Percentiles rank a stretch among this genome's conserved stretches.
Conservation (phyloP, 345 rosid species). For the Eucalyptus decipiens region DNA sequence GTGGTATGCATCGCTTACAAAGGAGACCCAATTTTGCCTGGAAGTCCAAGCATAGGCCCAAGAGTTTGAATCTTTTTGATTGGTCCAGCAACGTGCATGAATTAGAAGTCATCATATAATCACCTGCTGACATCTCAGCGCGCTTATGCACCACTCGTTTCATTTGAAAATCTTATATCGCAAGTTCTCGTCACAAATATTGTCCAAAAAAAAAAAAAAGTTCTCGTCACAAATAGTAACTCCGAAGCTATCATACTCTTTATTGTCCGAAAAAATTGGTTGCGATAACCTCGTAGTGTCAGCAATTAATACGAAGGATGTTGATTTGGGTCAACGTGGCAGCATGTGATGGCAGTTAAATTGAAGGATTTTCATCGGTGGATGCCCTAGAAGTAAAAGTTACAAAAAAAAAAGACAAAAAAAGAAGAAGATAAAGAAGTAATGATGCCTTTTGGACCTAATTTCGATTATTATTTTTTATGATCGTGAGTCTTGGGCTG, state of each 20-base stretch:
- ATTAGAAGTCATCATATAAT: not conserved
- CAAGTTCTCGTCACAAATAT: too few relatives aligned
- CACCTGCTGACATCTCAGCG: not conserved
- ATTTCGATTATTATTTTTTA: not conserved
- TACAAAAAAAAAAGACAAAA: accelerated
- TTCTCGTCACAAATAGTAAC: too few relatives aligned
- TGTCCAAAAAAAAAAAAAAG: too few relatives aligned
- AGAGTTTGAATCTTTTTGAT: not conserved
- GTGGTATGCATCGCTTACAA: not conserved
- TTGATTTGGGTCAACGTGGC: too few relatives aligned
- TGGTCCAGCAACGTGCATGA: not conserved
- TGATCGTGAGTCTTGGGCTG: not conserved
- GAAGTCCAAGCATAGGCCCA: not conserved
- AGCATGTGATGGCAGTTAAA: too few relatives aligned
- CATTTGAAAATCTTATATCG: not conserved
- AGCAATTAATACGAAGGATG: too few relatives aligned
- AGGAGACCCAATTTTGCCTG: not conserved
- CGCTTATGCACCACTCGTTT: not conserved
- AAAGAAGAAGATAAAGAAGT: not conserved
- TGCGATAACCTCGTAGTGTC: not conserved
- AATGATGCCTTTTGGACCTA: not conserved
- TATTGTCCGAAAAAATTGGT: not conserved
- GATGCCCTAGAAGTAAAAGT: not conserved
- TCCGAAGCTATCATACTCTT: not conserved
- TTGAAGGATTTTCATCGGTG: too few relatives aligned